phyloP scores from a whole-genome alignment of 345 rosid species.

The Citrus trifoliata region DNA sequence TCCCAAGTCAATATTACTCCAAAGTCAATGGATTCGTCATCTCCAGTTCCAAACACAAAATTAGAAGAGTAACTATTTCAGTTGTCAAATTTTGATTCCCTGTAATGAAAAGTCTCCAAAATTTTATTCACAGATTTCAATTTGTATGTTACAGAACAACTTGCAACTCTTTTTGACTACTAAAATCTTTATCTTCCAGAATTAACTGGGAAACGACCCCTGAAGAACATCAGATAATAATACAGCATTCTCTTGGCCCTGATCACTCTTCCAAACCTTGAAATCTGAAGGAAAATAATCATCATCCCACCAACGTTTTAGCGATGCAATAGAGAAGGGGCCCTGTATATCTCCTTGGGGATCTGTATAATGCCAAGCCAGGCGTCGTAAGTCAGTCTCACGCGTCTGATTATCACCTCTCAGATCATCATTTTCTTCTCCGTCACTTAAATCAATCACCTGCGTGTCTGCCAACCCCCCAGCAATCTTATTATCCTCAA shows the following conservation, averaged over 20 bases:
- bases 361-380: constrained; percentile 62
- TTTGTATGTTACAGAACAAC: neutral
- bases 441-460: constrained; percentile 65
- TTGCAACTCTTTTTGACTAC: neutral
- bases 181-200: neutral
- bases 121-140: neutral
- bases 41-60: too few relatives aligned
- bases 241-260: constrained; percentile 39
- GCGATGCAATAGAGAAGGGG: constrained; percentile 56
- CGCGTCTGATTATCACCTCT: constrained; percentile 4
- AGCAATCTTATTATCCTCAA: neutral
- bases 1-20: too few relatives aligned
- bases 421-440: constrained; percentile 35
- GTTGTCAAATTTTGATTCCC: too few relatives aligned
- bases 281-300: constrained; percentile 51
- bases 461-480: neutral
- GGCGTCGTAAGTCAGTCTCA: constrained; percentile 18
- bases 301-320: constrained; percentile 56
- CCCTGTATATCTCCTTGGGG: constrained; percentile 61
- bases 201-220: constrained; percentile 9
- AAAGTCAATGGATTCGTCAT: too few relatives aligned
- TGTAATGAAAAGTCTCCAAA: too few relatives aligned
- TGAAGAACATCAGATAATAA: constrained; percentile 38
- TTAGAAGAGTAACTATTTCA: too few relatives aligned
- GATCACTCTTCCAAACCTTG: constrained; percentile 68